Evolutionary conservation across 1,284 basidiomycete species (phyloP).

Genomic region (Fomitopsis schrenkii): DNA sequence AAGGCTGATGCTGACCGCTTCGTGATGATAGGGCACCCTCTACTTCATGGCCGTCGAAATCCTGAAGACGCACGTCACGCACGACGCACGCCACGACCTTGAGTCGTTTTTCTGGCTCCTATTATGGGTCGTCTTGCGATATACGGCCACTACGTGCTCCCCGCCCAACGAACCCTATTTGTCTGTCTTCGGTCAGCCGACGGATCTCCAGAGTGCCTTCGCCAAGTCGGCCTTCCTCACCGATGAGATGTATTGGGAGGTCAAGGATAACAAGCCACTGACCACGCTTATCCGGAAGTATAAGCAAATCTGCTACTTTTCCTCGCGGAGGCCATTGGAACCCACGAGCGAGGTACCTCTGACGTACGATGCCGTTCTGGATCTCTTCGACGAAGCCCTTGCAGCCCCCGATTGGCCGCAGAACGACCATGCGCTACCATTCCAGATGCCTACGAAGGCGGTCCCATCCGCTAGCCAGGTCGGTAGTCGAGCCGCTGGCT

Average conservation of each 20-base stretch:
- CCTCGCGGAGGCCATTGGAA: background rate
- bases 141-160: background rate
- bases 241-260: background rate
- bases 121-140: background rate
- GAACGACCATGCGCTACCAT: background rate
- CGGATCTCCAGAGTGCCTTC: background rate
- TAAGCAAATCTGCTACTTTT: background rate
- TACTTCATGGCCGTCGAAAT: background rate
- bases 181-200: background rate
- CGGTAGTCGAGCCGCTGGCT: no score
- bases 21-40: background rate
- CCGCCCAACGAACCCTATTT: background rate
- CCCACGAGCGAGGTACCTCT: background rate
- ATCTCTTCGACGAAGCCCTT: background rate
- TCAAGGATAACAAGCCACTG: background rate
- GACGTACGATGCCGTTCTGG: background rate
- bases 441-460: background rate
- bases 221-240: background rate
- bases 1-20: no score
- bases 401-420: background rate
- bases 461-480: no score
- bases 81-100: background rate
- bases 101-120: constrained; percentile 1
- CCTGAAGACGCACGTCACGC: background rate
- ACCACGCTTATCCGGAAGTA: background rate